Conservation (phyloP, 768 basidiomycete species). For the Mycena polygramma region DNA sequence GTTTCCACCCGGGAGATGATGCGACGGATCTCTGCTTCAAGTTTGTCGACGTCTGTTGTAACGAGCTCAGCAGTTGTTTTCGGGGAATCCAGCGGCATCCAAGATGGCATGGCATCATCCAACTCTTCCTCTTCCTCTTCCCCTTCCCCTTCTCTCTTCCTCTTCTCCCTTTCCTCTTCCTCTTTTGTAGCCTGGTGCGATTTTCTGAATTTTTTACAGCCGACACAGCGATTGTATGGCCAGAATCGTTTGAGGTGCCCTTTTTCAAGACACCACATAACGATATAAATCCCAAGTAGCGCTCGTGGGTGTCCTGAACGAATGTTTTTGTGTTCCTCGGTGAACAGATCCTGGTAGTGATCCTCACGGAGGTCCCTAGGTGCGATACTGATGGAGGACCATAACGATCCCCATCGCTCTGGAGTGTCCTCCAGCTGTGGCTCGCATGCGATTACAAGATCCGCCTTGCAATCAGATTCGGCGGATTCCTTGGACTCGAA, state of each 20-base stretch:
- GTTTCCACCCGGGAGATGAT: too few species aligned
- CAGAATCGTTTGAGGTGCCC: not conserved
- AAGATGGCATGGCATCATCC: too few species aligned
- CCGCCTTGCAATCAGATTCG: conserved; percentile 6
- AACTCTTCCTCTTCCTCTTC: not conserved
- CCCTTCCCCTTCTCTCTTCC: too few species aligned
- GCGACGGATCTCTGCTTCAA: too few species aligned
- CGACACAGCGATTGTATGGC: conserved; percentile 1
- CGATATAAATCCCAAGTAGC: conserved; percentile 16
- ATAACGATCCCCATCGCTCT: conserved; percentile 1
- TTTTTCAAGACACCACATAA: conserved; percentile 20
- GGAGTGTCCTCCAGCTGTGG: not conserved
- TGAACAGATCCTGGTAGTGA: conserved; percentile 2
- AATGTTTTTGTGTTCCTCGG: conserved; percentile 32
- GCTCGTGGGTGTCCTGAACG: conserved; percentile 1
- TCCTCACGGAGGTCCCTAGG: conserved; percentile 1
- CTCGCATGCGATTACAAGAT: conserved; percentile 12
- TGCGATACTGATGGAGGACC: not conserved
- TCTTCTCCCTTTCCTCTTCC: too few species aligned
- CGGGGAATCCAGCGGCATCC: too few species aligned
- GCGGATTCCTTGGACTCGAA: not conserved
- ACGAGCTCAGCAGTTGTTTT: too few species aligned
- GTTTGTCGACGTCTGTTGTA: too few species aligned
- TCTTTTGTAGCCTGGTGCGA: not conserved
- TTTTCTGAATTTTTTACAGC: conserved; percentile 5